phyloP scores from a whole-genome alignment of 331 rosid genomes.

The Telfairia occidentalis region DNA sequence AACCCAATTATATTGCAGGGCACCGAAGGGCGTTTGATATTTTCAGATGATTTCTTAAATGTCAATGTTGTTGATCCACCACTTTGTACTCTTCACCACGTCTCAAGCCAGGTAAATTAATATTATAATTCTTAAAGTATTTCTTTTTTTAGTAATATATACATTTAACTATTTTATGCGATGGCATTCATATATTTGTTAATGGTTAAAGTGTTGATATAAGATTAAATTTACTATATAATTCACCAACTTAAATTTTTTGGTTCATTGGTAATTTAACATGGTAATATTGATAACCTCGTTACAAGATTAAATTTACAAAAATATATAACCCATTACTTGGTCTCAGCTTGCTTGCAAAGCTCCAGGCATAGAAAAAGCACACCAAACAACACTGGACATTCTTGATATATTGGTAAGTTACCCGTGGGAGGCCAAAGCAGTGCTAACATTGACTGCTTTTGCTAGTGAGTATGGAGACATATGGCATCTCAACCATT shows the following conservation, averaged over 20 bases:
- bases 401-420: background rate
- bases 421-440: constrained; percentile 11
- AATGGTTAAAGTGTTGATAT: too few relatives aligned
- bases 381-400: background rate
- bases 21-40: background rate
- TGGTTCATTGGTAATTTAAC: too few relatives aligned
- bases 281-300: too few relatives aligned
- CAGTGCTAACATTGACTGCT: background rate
- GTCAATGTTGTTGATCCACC: background rate
- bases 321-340: too few relatives aligned
- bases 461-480: constrained; percentile 5
- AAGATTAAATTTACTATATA: too few relatives aligned
- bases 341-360: background rate
- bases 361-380: background rate
- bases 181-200: background rate
- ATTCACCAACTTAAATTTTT: too few relatives aligned
- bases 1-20: background rate
- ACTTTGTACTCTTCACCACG: background rate
- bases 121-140: too few relatives aligned
- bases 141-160: too few relatives aligned
- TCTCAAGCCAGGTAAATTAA: constrained; percentile 1
- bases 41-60: background rate
- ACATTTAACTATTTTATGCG: too few relatives aligned
- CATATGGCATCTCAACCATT: constrained; percentile 1
- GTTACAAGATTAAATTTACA: too few relatives aligned